phyloP scores from a whole-genome alignment of 106 monocot genomes.

The Apostasia ramifera region DNA sequence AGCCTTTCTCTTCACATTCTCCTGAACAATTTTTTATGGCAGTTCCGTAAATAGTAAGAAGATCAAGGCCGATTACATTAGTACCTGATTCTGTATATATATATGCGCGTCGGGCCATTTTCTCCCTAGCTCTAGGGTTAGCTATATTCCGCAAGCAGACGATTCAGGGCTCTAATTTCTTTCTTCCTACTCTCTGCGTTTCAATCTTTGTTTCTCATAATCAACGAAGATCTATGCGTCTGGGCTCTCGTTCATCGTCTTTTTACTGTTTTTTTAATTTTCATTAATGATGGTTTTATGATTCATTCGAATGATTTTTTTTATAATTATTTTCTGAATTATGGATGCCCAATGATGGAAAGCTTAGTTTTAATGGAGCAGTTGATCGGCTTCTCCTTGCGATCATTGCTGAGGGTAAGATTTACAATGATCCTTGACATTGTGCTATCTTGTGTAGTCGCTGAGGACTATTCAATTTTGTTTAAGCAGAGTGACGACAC shows the following conservation, averaged over 20 bases:
- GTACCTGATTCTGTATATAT: not conserved
- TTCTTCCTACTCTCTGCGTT: not conserved
- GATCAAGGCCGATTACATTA: not conserved
- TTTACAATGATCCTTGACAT: no score
- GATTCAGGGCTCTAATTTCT: not conserved
- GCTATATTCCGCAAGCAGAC: not conserved
- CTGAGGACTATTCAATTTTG: no score
- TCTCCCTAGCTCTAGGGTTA: not conserved
- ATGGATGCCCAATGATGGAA: conserved; percentile 16
- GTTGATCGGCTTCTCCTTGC: conserved; percentile 4
- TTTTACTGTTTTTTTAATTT: not conserved
- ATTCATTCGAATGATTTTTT: not conserved
- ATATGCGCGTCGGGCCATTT: not conserved
- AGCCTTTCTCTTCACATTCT: no score
- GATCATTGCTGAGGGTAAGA: no score
- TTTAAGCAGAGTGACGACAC: no score
- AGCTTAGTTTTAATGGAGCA: conserved; percentile 2
- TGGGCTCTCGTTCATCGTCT: not conserved
- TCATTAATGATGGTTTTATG: not conserved
- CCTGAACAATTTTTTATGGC: not conserved
- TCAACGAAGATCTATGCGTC: not conserved
- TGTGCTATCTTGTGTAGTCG: no score
- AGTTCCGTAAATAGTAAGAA: not conserved
- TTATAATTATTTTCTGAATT: not conserved
- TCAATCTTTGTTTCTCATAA: not conserved